phyloP scores from a whole-genome alignment of 148 eudicot species.

The Talinum fruticosum region DNA sequence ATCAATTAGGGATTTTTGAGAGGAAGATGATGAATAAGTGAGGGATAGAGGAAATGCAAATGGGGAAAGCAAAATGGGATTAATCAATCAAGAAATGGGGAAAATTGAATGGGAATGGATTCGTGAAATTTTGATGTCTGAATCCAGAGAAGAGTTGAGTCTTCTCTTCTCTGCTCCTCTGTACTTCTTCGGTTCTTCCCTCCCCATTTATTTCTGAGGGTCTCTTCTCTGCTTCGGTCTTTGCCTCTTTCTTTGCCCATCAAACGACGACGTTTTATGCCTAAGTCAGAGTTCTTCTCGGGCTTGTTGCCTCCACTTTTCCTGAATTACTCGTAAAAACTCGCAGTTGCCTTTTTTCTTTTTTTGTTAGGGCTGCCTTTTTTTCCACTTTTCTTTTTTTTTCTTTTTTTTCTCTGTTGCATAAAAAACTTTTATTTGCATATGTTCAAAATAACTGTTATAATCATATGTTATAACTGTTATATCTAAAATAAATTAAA shows the following conservation, averaged over 20 bases:
- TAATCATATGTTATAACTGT: too few species aligned
- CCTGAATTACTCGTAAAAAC: background rate
- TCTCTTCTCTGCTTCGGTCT: background rate
- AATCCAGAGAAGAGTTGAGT: background rate
- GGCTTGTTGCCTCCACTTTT: background rate
- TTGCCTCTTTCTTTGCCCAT: background rate
- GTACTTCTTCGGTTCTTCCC: background rate
- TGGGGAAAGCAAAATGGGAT: background rate
- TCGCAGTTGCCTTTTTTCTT: background rate
- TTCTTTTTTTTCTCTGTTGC: too few species aligned
- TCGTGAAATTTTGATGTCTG: background rate
- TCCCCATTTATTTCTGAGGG: background rate
- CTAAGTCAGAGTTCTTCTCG: conserved; percentile 5
- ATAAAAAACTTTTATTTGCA: too few species aligned
- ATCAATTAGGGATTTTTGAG: too few species aligned
- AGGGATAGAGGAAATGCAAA: background rate
- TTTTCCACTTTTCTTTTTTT: too few species aligned
- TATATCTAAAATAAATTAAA: too few species aligned
- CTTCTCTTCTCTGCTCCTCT: background rate
- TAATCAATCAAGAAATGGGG: background rate
- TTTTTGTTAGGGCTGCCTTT: too few species aligned
- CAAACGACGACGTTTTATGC: conserved; percentile 11
- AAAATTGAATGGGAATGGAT: background rate
- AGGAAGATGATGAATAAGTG: background rate
- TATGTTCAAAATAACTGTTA: too few species aligned